Base-by-base conservation (phyloP, 129 eudicot species). In the Artemisia annua region DNA sequence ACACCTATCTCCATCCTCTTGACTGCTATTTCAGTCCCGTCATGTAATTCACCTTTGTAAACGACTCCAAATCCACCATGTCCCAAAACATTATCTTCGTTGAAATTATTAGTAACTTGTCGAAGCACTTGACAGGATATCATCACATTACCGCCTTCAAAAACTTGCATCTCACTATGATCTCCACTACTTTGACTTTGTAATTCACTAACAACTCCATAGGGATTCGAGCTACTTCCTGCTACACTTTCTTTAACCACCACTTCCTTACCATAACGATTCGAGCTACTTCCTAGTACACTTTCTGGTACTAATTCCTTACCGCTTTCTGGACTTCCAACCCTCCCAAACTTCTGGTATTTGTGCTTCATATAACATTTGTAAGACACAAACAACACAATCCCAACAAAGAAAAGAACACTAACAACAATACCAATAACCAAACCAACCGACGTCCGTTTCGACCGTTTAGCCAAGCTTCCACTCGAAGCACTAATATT, bases 31-130 rank as follows among this genome's bases (percentile, higher is more conserved):
- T 35, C 44, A 16, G 69, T 64, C 51, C 69, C 69, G 18, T 64
- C 69, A 10, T 64, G 69, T 64, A 64, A 64, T 14, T 64, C 69
- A 9, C 69, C 69, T 43, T 64, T 64, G 17, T 64, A 64, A 64
- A 64, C 69, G 11, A 64, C 69, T 35, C 69, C 69, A 64, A 64
- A 64, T 64, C 69, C 69, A 64, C 69, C 69, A 8, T 28, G 43
- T 35, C 69, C 69, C 30, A 64, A n/a, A 22, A 64, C 69, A 8
- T 64, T 64, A 2, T 43, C 14, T 13, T 64, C 69, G 17, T 50
- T 17, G 22, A 64, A 64, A 43, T 64, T 64, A 16, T 64, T 19
- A 64, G 69, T 64, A 13, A 64, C 53, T 64, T 64, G 69, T 43
- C 44, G 17, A 11, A 64, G 49, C 52, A 64, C 69, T 64, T 64